These are phyloP conservation scores for Hansenula lynferdii DNA, from an alignment of 1,139 yeast species.

Conservation along the genomic window DNA sequence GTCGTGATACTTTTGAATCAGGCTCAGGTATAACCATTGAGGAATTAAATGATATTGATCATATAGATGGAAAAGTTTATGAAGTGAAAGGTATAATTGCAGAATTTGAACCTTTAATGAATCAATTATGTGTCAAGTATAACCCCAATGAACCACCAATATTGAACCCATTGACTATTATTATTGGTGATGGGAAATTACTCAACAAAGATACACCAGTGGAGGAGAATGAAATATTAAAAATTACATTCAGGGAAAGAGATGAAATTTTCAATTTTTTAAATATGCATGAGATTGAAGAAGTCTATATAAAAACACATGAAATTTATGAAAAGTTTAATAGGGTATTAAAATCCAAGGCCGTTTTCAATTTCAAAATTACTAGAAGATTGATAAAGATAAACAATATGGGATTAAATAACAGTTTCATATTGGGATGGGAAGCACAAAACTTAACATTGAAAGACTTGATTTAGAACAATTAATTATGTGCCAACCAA, in stretches of 20 bases:
- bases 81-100: constrained; percentile 9
- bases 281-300: constrained; percentile 15
- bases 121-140: constrained; percentile 12
- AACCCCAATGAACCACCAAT: constrained; percentile 4
- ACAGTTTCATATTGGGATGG: constrained; percentile 11
- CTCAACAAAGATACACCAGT: not conserved
- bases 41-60: constrained; percentile 7
- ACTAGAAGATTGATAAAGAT: constrained; percentile 9
- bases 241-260: constrained; percentile 5
- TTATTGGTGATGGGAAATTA: not conserved
- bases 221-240: constrained; percentile 5
- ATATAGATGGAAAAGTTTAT: constrained; percentile 11
- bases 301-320: constrained; percentile 10
- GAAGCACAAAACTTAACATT: constrained; percentile 8
- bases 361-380: constrained; percentile 4
- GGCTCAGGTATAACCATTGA: not conserved
- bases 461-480: not conserved
- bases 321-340: constrained; percentile 5
- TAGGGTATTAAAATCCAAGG: constrained; percentile 3
- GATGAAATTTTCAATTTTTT: constrained; percentile 11
- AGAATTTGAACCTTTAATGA: constrained; percentile 13
- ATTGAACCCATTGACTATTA: constrained; percentile 9
- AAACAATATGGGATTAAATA: constrained; percentile 1
- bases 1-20: not conserved
- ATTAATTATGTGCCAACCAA: constrained; percentile 16